Percentiles rank a stretch among this genome's conserved stretches.
phyloP scores from a whole-genome alignment of 345 rosid genomes.

The Euphorbia peplus region DNA sequence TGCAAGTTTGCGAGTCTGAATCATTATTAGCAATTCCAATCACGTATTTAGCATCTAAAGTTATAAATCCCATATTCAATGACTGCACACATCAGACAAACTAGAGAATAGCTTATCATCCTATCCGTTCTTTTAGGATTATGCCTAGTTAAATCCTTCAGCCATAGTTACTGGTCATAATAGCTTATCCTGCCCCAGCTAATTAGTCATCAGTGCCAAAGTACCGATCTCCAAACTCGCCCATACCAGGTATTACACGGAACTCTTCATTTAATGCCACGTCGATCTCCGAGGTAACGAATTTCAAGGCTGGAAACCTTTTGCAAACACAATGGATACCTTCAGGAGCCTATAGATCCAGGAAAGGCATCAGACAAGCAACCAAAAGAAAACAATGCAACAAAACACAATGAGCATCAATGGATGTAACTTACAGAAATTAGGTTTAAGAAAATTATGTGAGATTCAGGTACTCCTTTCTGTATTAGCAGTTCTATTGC shows the following conservation, averaged over 20 bases:
- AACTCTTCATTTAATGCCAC: slow-evolving; percentile 76
- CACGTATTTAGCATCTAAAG: no score
- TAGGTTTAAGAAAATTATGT: slow-evolving; percentile 91
- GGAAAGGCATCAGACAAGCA: not conserved
- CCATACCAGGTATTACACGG: slow-evolving; percentile 96
- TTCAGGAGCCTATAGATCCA: slow-evolving; percentile 73
- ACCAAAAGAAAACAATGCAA: slow-evolving; percentile 2
- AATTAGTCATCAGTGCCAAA: slow-evolving; percentile 89
- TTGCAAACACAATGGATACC: slow-evolving; percentile 91
- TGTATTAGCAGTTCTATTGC: slow-evolving; percentile 82
- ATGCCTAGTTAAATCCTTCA: not conserved
- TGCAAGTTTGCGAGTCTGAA: not conserved
- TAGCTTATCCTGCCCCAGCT: not conserved
- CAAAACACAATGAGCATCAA: not conserved
- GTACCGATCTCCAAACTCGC: slow-evolving; percentile 97
- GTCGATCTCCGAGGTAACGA: slow-evolving; percentile 95
- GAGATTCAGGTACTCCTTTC: slow-evolving; percentile 95
- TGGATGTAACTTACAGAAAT: slow-evolving; percentile 59
- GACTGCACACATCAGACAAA: not conserved
- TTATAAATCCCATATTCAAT: no score
- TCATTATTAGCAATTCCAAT: no score
- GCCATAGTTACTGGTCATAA: slow-evolving; percentile 5
- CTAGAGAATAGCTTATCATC: slow-evolving; percentile 3
- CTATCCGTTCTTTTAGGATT: slow-evolving; percentile 11
- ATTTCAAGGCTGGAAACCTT: slow-evolving; percentile 78